A percentile compares a stretch with the other conserved stretches of the same genome.
Conservation (phyloP, 106 monocot species). For the Dioscorea alata region DNA sequence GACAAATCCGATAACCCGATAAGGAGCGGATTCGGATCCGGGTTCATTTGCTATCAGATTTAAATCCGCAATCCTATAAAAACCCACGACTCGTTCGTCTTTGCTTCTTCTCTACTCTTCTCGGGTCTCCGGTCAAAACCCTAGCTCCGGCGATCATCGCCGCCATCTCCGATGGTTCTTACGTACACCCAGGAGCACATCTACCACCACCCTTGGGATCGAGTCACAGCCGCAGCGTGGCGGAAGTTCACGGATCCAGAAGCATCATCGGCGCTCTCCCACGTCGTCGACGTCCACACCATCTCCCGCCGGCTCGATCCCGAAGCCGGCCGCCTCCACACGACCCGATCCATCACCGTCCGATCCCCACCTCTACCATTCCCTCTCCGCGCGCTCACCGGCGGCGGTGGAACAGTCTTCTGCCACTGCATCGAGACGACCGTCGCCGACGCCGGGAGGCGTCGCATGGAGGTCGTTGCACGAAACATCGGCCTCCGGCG, state of each 20-base stretch:
- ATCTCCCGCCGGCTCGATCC: conserved; percentile 63
- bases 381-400: conserved; percentile 65
- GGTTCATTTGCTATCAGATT: too few species aligned
- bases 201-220: conserved; percentile 90
- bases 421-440: conserved; percentile 88
- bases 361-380: conserved; percentile 80
- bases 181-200: conserved; percentile 89
- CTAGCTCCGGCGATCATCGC: neutral
- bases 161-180: conserved; percentile 44
- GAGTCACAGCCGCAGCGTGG: conserved; percentile 83
- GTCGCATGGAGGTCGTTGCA: conserved; percentile 82
- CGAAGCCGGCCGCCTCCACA: conserved; percentile 34
- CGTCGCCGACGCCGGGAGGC: conserved; percentile 45
- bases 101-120: neutral
- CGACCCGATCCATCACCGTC: conserved; percentile 79
- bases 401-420: conserved; percentile 36
- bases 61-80: too few species aligned
- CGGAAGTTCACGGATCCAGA: conserved; percentile 93
- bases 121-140: neutral
- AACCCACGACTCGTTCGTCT: too few species aligned
- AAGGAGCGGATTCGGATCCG: too few species aligned
- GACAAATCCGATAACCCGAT: too few species aligned
- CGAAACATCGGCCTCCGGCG: conserved; percentile 58
- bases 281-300: conserved; percentile 95
- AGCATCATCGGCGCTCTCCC: conserved; percentile 57